Conservation (phyloP, 2,329 filamentous ascomycete genomes). For the Colletotrichum acutatum region DNA sequence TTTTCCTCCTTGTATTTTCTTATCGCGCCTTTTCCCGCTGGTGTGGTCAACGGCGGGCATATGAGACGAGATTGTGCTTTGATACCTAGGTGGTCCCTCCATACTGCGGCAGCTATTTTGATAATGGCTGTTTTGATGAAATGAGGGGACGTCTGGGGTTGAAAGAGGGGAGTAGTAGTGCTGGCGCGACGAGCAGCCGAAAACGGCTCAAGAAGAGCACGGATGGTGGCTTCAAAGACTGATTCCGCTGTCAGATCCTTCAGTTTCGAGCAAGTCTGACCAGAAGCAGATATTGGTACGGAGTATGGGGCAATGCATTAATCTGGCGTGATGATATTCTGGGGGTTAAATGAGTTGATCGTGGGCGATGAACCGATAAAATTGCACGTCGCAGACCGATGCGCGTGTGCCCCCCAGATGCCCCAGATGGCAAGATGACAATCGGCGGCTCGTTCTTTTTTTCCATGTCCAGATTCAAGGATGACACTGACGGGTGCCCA, state of each 20-base stretch:
- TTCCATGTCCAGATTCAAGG: constrained; percentile 7
- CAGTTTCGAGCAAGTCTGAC: constrained; percentile 9
- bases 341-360: not conserved
- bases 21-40: not conserved
- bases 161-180: not conserved
- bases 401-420: constrained; percentile 19
- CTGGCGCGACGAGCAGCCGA: constrained; percentile 16
- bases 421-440: constrained; percentile 25
- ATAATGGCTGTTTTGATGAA: not conserved
- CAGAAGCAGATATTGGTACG: constrained; percentile 5
- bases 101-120: not conserved
- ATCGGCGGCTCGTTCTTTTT: constrained; percentile 12
- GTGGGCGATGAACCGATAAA: not conserved
- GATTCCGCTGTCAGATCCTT: not conserved
- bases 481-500: constrained; percentile 2
- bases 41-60: not conserved
- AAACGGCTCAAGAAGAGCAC: constrained; percentile 2
- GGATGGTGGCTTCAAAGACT: constrained; percentile 3
- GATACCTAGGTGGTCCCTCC: not conserved
- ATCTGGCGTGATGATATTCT: not conserved
- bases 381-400: constrained; percentile 18
- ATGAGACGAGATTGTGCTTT: not conserved
- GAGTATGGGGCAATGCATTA: constrained; percentile 5
- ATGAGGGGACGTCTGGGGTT: constrained; percentile 9
- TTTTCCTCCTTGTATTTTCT: constrained; percentile 6